Evolutionary conservation across 2,329 filamentous ascomycete genomes (phyloP).

Genomic region (Xylariaceae sp.): DNA sequence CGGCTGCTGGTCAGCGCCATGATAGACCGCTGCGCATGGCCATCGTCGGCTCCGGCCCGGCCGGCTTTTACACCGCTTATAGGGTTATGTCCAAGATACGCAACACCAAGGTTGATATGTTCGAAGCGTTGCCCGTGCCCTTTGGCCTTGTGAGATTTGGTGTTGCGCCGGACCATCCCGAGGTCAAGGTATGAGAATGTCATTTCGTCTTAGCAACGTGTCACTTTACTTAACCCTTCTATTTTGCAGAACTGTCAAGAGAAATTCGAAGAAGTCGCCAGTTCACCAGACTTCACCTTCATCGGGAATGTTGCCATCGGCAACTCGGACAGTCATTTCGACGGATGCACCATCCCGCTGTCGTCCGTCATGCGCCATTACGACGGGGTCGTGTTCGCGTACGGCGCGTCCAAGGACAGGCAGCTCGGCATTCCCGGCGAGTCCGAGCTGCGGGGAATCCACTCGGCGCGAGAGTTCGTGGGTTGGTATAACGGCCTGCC

Average conservation of each 20-base stretch:
- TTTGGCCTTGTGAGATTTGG: conserved; percentile 92
- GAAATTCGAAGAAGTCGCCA: conserved; percentile 87
- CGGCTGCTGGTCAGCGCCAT: conserved; percentile 21
- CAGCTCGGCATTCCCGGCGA: conserved; percentile 81
- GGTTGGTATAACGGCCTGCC: conserved; percentile 98
- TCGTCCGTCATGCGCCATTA: conserved; percentile 76
- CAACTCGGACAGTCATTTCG: conserved; percentile 43
- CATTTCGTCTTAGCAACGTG: neutral
- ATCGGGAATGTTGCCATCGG: conserved; percentile 88
- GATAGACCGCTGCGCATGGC: conserved; percentile 73
- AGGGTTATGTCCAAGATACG: conserved; percentile 77
- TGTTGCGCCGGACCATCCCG: conserved; percentile 96
- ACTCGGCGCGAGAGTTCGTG: conserved; percentile 90
- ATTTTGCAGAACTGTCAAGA: conserved; percentile 83
- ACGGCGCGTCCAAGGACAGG: conserved; percentile 85
- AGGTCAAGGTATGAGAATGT: conserved; percentile 76
- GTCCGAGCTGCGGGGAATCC: conserved; percentile 69
- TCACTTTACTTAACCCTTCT: neutral
- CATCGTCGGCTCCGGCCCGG: conserved; percentile 89
- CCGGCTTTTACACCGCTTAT: conserved; percentile 93
- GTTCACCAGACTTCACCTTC: conserved; percentile 82
- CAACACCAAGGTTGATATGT: conserved; percentile 85
- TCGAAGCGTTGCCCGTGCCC: conserved; percentile 88
- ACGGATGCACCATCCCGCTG: conserved; percentile 63
- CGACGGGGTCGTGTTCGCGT: conserved; percentile 88